Percentiles rank a stretch among this genome's conserved stretches.
Conservation (phyloP, 169 alveolate genomes). For the Eimeria praecox region DNA sequence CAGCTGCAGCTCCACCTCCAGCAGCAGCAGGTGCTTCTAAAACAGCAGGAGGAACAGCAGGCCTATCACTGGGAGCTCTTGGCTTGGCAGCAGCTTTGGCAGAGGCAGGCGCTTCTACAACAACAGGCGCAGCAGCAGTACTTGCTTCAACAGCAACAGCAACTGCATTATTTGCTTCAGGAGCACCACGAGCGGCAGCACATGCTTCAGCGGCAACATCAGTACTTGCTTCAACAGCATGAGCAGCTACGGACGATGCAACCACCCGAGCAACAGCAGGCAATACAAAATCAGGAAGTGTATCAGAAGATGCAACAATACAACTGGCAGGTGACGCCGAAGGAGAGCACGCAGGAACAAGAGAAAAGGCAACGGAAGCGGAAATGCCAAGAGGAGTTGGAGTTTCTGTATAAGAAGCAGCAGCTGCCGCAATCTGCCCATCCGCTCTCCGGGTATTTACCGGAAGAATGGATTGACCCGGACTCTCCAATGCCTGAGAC, state of each 20-base stretch:
- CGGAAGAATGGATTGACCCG: conserved; percentile 21
- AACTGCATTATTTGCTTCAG: no score
- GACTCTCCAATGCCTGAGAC: background rate
- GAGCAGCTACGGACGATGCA: background rate
- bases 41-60: conserved; percentile 12
- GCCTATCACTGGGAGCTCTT: no score
- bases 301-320: no score
- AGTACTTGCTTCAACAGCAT: background rate
- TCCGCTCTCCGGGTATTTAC: conserved; percentile 41
- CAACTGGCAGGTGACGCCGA: no score
- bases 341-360: no score
- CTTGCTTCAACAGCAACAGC: no score
- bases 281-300: background rate
- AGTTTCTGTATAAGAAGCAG: background rate
- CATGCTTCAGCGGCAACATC: no score
- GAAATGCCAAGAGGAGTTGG: background rate
- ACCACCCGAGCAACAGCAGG: background rate
- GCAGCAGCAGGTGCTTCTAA: background rate
- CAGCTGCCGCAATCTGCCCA: no score
- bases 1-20: background rate
- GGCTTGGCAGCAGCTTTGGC: no score
- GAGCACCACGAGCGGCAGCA: no score
- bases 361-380: background rate
- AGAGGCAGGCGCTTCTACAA: no score
- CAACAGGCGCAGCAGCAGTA: conserved; percentile 24